Conservation (phyloP, 768 basidiomycete genomes). For the Russula olivacea region DNA sequence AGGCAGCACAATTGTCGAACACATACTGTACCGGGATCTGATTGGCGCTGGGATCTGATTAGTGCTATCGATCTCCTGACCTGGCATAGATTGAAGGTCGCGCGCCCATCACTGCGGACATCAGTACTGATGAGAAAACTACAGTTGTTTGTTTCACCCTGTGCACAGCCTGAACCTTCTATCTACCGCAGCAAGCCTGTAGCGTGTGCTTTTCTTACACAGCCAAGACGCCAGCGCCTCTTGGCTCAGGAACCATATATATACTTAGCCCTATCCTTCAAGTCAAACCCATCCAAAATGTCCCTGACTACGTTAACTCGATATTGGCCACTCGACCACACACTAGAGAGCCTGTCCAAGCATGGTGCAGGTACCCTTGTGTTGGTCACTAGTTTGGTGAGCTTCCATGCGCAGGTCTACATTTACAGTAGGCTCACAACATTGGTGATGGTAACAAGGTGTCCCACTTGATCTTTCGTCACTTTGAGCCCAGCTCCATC, state of each 20-base stretch:
- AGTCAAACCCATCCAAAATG: conserved; percentile 32
- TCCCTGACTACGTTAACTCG: neutral
- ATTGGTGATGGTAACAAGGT: neutral
- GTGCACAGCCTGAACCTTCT: too few relatives aligned
- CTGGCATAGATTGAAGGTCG: too few relatives aligned
- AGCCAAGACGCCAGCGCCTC: too few relatives aligned
- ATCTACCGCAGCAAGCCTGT: too few relatives aligned
- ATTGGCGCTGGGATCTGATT: too few relatives aligned
- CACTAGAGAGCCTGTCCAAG: neutral
- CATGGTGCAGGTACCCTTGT: neutral
- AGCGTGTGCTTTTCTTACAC: too few relatives aligned
- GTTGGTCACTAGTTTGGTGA: conserved; percentile 4
- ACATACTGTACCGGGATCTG: too few relatives aligned
- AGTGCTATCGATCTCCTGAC: too few relatives aligned
- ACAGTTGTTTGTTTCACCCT: too few relatives aligned
- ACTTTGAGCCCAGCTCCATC: conserved; percentile 1
- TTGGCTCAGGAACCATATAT: neutral
- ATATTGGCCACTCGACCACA: neutral
- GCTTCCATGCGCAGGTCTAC: neutral
- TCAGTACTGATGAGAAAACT: too few relatives aligned
- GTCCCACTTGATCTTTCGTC: conserved; percentile 6
- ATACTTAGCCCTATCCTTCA: neutral
- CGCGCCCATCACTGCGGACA: too few relatives aligned
- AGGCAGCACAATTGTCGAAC: too few relatives aligned
- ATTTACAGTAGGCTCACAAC: neutral